These are phyloP conservation scores for Daldinia loculata DNA, from an alignment of 495 filamentous ascomycete species.

Conservation along the genomic window DNA sequence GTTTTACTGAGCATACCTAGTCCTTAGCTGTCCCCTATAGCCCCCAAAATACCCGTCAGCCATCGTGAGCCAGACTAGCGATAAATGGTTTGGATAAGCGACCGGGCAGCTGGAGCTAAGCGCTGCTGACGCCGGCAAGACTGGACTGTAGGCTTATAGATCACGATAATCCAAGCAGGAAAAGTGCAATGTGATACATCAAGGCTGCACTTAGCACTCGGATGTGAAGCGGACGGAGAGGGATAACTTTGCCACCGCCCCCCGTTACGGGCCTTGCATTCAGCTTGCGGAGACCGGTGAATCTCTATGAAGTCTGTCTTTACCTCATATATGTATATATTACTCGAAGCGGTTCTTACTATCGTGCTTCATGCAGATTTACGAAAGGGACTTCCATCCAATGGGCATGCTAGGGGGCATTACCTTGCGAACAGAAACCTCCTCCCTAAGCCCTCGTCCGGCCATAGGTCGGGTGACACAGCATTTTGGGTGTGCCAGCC, in stretches of 20 bases:
- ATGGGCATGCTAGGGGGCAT: constrained; percentile 7
- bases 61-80: not conserved
- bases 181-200: not conserved
- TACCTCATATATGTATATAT: not conserved
- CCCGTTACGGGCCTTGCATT: constrained; percentile 5
- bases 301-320: constrained; percentile 2
- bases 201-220: not conserved
- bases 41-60: not conserved
- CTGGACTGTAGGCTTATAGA: not conserved
- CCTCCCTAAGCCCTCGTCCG: constrained; percentile 16
- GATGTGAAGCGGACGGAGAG: not conserved
- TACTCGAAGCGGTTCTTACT: not conserved
- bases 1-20: not conserved
- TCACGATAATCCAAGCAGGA: not conserved
- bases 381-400: constrained; percentile 2
- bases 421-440: not conserved
- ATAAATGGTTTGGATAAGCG: constrained; percentile 1
- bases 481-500: constrained; percentile 20
- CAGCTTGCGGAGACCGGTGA: constrained; percentile 11
- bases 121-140: not conserved
- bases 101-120: not conserved
- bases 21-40: not conserved
- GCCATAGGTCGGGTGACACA: constrained; percentile 31
- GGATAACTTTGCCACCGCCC: constrained; percentile 1
- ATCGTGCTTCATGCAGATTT: not conserved